Percentiles rank a stretch among this genome's conserved stretches.
Evolutionary conservation across 176 grass and related monocot species (phyloP).

Genomic region (Pontederia crassipes): DNA sequence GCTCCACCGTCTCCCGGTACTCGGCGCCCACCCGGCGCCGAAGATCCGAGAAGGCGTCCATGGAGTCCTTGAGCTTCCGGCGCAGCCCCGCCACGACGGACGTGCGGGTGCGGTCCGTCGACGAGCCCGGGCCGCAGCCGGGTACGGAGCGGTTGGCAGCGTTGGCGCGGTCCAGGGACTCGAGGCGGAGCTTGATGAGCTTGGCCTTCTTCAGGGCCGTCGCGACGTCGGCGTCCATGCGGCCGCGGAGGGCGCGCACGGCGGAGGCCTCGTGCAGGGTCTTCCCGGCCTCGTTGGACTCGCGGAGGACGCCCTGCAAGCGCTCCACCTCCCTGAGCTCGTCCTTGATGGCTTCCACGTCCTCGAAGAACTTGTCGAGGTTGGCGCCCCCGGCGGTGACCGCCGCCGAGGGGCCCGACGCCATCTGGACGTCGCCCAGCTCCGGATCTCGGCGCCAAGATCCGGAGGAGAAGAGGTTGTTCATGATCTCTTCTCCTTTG

Average conservation of each 20-base stretch:
- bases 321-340: conserved; percentile 32
- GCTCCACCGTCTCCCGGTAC: conserved; percentile 40
- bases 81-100: conserved; percentile 33
- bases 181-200: conserved; percentile 35
- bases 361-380: conserved; percentile 36
- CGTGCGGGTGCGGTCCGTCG: conserved; percentile 29
- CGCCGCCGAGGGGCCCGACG: neutral
- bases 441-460: conserved; percentile 41
- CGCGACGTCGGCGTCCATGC: conserved; percentile 26
- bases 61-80: conserved; percentile 40
- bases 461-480: conserved; percentile 38
- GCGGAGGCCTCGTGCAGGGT: conserved; percentile 17
- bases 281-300: conserved; percentile 41
- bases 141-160: conserved; percentile 24
- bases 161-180: conserved; percentile 31
- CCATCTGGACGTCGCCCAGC: conserved; percentile 12
- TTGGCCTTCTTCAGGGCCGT: conserved; percentile 28
- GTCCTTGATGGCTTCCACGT: conserved; percentile 37
- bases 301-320: conserved; percentile 27
- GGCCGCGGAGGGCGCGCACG: conserved; percentile 13
- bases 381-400: conserved; percentile 10
- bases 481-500: conserved; percentile 29
- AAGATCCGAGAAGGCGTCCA: conserved; percentile 36
- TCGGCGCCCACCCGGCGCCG: conserved; percentile 38
- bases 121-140: conserved; percentile 38